Conservation (phyloP, 2,329 filamentous ascomycete genomes). For the Colletotrichum phormii region DNA sequence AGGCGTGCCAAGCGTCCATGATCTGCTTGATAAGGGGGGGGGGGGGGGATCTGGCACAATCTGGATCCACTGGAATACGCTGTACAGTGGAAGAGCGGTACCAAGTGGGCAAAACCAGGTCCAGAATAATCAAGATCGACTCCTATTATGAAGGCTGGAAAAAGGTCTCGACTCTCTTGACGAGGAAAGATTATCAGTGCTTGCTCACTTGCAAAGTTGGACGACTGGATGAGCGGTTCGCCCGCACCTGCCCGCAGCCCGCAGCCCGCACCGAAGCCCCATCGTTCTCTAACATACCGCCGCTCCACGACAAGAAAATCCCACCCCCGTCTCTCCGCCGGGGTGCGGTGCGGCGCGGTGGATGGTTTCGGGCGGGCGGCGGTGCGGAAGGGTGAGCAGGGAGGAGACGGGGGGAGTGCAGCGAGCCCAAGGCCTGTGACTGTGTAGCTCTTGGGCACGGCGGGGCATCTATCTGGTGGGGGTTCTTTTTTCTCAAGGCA, state of each 20-base stretch:
- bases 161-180: neutral
- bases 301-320: neutral
- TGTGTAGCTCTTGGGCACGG: neutral
- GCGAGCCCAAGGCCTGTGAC: neutral
- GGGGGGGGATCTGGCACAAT: neutral
- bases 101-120: neutral
- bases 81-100: neutral
- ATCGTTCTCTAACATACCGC: conserved; percentile 11
- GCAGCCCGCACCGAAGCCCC: neutral
- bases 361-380: neutral
- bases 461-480: neutral
- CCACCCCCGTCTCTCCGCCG: conserved; percentile 2
- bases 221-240: neutral
- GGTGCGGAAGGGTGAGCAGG: neutral
- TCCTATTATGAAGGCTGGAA: neutral
- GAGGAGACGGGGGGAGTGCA: no score
- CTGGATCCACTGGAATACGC: neutral
- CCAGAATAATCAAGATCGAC: neutral
- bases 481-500: no score
- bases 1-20: neutral
- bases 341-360: no score
- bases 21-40: neutral
- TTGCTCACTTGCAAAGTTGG: neutral
- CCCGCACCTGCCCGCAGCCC: no score
- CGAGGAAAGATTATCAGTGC: neutral